These are phyloP conservation scores for Phalaenopsis equestris DNA, from an alignment of 106 monocot species.

Conservation along the genomic window DNA sequence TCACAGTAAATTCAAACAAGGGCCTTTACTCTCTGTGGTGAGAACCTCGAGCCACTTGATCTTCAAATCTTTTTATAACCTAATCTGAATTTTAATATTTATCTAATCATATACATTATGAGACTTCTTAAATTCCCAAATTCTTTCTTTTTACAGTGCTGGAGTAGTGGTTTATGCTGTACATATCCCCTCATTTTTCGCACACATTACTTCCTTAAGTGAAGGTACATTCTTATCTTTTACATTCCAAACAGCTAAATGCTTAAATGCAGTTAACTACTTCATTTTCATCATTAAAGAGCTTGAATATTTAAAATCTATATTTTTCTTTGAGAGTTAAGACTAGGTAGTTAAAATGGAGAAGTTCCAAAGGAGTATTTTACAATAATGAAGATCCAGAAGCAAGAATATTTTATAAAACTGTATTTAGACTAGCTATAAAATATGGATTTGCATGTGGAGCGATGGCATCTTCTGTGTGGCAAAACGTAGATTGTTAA, in stretches of 20 bases:
- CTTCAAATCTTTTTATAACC: neutral
- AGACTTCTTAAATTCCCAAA: neutral
- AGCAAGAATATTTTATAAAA: no score
- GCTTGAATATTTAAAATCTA: neutral
- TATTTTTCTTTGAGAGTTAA: neutral
- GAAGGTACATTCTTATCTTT: constrained; percentile 5
- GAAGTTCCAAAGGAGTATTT: no score
- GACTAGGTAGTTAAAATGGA: neutral
- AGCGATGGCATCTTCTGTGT: no score
- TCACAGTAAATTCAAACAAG: constrained; percentile 78
- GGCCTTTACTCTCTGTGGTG: constrained; percentile 90
- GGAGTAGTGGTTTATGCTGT: constrained; percentile 96
- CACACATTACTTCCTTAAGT: constrained; percentile 43
- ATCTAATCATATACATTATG: neutral
- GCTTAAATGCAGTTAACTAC: neutral
- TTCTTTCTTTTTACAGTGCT: constrained; percentile 46
- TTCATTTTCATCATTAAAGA: neutral
- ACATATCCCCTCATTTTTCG: constrained; percentile 90
- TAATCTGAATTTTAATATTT: neutral
- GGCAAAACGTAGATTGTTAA: no score
- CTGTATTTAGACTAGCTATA: no score
- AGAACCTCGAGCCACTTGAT: neutral
- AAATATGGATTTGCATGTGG: no score
- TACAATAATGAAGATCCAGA: no score
- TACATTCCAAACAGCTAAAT: neutral